Conservation (phyloP, 306 rosid species). For the Quillaja saponaria region DNA sequence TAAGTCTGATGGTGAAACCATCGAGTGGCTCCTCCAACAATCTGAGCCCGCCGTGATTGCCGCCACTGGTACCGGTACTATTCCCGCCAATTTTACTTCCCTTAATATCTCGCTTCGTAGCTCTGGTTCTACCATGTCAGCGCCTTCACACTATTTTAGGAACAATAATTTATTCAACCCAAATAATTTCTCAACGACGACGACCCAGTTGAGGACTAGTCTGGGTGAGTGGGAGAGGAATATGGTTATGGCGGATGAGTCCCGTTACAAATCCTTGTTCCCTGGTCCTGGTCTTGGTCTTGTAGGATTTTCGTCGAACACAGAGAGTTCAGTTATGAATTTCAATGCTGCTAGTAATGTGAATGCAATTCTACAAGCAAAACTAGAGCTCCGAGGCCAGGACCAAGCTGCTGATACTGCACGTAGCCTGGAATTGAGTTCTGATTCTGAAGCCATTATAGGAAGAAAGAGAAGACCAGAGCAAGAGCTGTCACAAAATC, state of each 20-base stretch:
- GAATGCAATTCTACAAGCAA: constrained; percentile 49
- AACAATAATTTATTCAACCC: constrained; percentile 54
- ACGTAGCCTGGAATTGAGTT: constrained; percentile 29
- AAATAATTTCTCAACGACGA: constrained; percentile 10
- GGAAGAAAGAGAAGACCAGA: constrained; percentile 72
- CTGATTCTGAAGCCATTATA: constrained; percentile 38
- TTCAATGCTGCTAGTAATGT: constrained; percentile 47
- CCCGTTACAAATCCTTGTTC: constrained; percentile 42
- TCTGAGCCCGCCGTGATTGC: constrained; percentile 93
- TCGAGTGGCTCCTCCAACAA: constrained; percentile 95
- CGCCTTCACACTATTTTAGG: constrained; percentile 77
- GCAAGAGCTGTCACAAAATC: constrained; percentile 54
- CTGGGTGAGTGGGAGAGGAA: constrained; percentile 53
- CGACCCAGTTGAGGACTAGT: constrained; percentile 40
- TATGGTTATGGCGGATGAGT: constrained; percentile 41
- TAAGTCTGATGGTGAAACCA: constrained; percentile 91
- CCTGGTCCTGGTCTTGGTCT: constrained; percentile 36
- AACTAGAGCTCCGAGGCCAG: constrained; percentile 44
- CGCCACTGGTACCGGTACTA: constrained; percentile 91
- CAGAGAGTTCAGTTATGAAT: constrained; percentile 57
- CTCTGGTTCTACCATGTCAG: constrained; percentile 83
- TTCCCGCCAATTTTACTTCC: constrained; percentile 88
- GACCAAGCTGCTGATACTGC: constrained; percentile 30
- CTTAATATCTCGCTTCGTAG: constrained; percentile 94
- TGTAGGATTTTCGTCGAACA: constrained; percentile 26